A percentile compares a stretch with the other conserved stretches of the same genome.
These are phyloP conservation scores for Pholiota molesta DNA, from an alignment of 768 basidiomycete species.

Conservation along the genomic window DNA sequence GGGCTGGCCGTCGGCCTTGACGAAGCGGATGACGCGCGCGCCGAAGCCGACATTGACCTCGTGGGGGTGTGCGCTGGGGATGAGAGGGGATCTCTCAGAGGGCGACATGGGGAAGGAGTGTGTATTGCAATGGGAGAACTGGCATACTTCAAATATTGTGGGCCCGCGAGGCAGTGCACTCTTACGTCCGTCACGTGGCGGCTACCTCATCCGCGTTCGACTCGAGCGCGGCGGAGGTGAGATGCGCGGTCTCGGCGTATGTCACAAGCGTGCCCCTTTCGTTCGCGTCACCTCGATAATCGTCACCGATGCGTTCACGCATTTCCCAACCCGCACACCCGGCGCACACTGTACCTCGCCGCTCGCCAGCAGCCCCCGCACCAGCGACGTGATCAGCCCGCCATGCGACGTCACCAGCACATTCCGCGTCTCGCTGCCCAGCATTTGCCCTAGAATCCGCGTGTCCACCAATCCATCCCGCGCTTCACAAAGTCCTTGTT, in stretches of 20 bases:
- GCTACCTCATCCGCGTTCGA: constrained; percentile 53
- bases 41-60: constrained; percentile 25
- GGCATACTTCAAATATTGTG: no score
- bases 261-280: constrained; percentile 45
- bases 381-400: constrained; percentile 58
- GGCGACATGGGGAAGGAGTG: constrained; percentile 32
- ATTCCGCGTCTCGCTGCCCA: constrained; percentile 29
- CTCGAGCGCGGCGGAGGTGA: constrained; percentile 38
- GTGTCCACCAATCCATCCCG: constrained; percentile 65
- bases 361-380: constrained; percentile 48
- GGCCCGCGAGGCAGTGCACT: constrained; percentile 23
- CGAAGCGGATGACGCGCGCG: constrained; percentile 37
- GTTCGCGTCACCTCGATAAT: constrained; percentile 52
- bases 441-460: constrained; percentile 41
- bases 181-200: constrained; percentile 28
- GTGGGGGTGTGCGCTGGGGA: constrained; percentile 34
- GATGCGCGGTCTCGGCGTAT: constrained; percentile 60
- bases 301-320: constrained; percentile 60
- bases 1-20: constrained; percentile 68
- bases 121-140: constrained; percentile 3
- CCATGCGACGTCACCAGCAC: constrained; percentile 72
- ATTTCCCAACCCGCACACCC: constrained; percentile 37
- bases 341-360: constrained; percentile 38
- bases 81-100: constrained; percentile 51
- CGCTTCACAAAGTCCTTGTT: constrained; percentile 46